Percentiles rank a stretch among this genome's conserved stretches.
phyloP scores from a whole-genome alignment of 169 alveolate species.

The Plasmodium sp. region DNA sequence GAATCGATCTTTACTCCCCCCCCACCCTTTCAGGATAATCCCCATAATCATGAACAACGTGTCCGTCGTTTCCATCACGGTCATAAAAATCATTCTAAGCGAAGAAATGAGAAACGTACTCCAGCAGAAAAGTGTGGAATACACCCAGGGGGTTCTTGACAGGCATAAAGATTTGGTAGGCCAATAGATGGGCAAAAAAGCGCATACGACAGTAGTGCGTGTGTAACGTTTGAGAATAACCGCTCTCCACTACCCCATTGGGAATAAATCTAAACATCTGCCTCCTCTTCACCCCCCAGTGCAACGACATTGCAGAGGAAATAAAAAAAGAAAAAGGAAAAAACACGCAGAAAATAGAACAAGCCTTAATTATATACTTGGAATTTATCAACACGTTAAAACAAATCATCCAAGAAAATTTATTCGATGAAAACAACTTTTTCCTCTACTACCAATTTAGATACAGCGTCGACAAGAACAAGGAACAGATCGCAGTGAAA shows the following conservation, averaged over 20 bases:
- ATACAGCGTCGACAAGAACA: conserved; percentile 46
- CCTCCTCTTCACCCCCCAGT: conserved; percentile 18
- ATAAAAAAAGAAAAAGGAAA: conserved; percentile 34
- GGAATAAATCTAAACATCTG: not conserved
- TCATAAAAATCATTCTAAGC: conserved; percentile 41
- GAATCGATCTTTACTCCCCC: not conserved
- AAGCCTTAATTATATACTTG: conserved; percentile 40
- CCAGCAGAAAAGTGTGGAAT: conserved; percentile 11
- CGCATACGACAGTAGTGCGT: not conserved
- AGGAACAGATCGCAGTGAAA: conserved; percentile 43
- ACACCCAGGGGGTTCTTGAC: conserved; percentile 15
- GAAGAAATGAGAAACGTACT: conserved; percentile 44
- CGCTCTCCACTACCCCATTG: not conserved
- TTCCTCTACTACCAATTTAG: conserved; percentile 47
- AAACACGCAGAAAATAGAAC: conserved; percentile 38
- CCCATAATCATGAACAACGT: conserved; percentile 34
- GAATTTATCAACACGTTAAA: conserved; percentile 42
- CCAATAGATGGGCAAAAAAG: not conserved
- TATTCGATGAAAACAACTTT: conserved; percentile 56
- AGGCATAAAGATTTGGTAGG: conserved; percentile 27
- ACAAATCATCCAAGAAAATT: conserved; percentile 55
- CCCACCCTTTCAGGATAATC: conserved; percentile 17
- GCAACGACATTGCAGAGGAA: conserved; percentile 25
- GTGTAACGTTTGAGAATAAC: not conserved
- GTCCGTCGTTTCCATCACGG: conserved; percentile 42